Conservation (phyloP, 2,329 filamentous ascomycete species). For the Penicillium sp. region DNA sequence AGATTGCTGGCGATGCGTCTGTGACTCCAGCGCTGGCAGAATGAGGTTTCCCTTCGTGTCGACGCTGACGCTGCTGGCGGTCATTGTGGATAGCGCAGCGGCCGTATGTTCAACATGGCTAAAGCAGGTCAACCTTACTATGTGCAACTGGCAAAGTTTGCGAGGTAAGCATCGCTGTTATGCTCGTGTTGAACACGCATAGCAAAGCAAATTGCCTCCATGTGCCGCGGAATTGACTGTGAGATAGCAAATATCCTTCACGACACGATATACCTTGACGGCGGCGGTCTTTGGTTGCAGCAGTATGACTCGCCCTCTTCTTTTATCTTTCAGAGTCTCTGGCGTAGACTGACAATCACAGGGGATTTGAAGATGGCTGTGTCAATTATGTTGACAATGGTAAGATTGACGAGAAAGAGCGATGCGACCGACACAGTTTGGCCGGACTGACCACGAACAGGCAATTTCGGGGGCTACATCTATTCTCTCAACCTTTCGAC, state of each 20-base stretch:
- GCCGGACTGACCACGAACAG: slow-evolving; percentile 15
- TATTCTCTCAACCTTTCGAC: slow-evolving; percentile 26
- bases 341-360: slow-evolving; percentile 4
- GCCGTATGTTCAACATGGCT: slow-evolving; percentile 15
- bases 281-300: slow-evolving; percentile 23
- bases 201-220: not conserved
- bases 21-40: not conserved
- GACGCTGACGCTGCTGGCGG: slow-evolving; percentile 6
- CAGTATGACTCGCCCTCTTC: slow-evolving; percentile 13
- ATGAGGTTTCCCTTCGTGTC: slow-evolving; percentile 8
- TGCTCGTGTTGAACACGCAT: not conserved
- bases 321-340: not conserved
- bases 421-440: not conserved
- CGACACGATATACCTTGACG: slow-evolving; percentile 28
- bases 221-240: not conserved
- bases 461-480: slow-evolving; percentile 18
- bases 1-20: slow-evolving; percentile 2
- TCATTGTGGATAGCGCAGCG: slow-evolving; percentile 5
- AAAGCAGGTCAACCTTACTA: slow-evolving; percentile 23
- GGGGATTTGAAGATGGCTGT: slow-evolving; percentile 24
- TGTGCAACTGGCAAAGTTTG: slow-evolving; percentile 27
- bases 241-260: slow-evolving; percentile 27
- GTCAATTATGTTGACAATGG: not conserved
- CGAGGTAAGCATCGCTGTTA: slow-evolving; percentile 12
- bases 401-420: slow-evolving; percentile 6